Conservation (phyloP, 192 early-diverging fungal species). For the Coemansia javaensis region DNA sequence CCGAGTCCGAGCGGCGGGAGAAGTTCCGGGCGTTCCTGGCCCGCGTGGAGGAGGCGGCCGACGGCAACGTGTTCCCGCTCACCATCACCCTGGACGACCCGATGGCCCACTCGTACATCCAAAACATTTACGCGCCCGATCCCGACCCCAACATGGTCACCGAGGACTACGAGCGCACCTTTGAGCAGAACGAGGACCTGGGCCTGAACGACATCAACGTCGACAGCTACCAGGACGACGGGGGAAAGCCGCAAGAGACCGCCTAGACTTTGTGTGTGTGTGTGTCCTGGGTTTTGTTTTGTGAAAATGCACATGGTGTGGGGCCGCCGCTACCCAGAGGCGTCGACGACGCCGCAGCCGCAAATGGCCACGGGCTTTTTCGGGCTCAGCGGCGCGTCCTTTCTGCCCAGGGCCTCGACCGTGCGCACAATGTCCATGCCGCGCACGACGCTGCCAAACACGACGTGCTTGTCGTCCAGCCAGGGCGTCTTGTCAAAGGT, state of each 20-base stretch:
- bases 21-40: slow-evolving; percentile 66
- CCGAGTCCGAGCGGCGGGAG: slow-evolving; percentile 45
- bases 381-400: slow-evolving; percentile 19
- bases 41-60: slow-evolving; percentile 62
- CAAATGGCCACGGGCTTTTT: slow-evolving; percentile 29
- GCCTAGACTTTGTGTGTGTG: too few relatives aligned
- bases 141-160: slow-evolving; percentile 89
- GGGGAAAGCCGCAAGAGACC: background rate
- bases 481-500: slow-evolving; percentile 69
- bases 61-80: slow-evolving; percentile 52
- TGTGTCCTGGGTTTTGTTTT: background rate
- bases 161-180: slow-evolving; percentile 79
- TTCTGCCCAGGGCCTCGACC: slow-evolving; percentile 58
- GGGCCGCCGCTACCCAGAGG: background rate
- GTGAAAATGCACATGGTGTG: background rate
- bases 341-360: slow-evolving; percentile 9
- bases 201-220: slow-evolving; percentile 86
- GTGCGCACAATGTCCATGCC: slow-evolving; percentile 81
- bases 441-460: slow-evolving; percentile 71
- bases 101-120: slow-evolving; percentile 81
- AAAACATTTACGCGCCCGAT: slow-evolving; percentile 93
- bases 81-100: slow-evolving; percentile 90
- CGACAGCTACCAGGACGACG: slow-evolving; percentile 57
- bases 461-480: slow-evolving; percentile 76
- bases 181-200: slow-evolving; percentile 81